phyloP scores from a whole-genome alignment of 495 filamentous ascomycete genomes.

The Penicillium ucsense region DNA sequence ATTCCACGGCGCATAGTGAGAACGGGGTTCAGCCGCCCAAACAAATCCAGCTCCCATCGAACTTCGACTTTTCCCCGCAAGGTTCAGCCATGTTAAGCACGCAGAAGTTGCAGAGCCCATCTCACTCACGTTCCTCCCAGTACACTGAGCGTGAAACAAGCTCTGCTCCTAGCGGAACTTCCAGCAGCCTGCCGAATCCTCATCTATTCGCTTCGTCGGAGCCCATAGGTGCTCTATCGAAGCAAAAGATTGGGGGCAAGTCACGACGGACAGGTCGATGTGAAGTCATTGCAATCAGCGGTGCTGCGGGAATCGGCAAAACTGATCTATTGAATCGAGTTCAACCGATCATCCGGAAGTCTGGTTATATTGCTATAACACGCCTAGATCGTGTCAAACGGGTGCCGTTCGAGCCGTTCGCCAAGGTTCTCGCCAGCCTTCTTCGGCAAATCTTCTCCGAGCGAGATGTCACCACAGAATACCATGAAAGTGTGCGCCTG shows the following conservation, averaged over 20 bases:
- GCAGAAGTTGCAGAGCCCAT: slow-evolving; percentile 26
- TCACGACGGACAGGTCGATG: slow-evolving; percentile 57
- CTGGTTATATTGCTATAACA: slow-evolving; percentile 72
- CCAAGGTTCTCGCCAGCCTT: slow-evolving; percentile 69
- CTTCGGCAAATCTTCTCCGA: slow-evolving; percentile 90
- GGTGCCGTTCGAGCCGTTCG: slow-evolving; percentile 73
- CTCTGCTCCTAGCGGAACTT: slow-evolving; percentile 16
- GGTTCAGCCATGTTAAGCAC: slow-evolving; percentile 4
- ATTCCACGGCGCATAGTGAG: slow-evolving; percentile 28
- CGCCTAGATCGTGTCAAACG: slow-evolving; percentile 77
- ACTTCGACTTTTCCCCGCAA: slow-evolving; percentile 4
- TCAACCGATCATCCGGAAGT: slow-evolving; percentile 58
- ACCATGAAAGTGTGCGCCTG: slow-evolving; percentile 64
- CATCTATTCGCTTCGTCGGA: slow-evolving; percentile 25
- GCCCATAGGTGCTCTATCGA: slow-evolving; percentile 20
- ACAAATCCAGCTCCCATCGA: slow-evolving; percentile 2
- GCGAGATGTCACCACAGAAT: slow-evolving; percentile 71
- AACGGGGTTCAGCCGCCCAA: slow-evolving; percentile 25
- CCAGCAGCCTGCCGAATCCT: slow-evolving; percentile 19
- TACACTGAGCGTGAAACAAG: slow-evolving; percentile 29
- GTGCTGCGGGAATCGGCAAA: slow-evolving; percentile 72
- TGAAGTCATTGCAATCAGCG: slow-evolving; percentile 70
- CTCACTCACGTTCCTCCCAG: slow-evolving; percentile 29
- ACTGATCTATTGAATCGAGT: slow-evolving; percentile 72
- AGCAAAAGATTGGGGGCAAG: slow-evolving; percentile 42